Evolutionary conservation across 768 basidiomycete genomes (phyloP), one percentile per base, ranked within the genome.

Genomic region (Lactarius tabidus): DNA sequence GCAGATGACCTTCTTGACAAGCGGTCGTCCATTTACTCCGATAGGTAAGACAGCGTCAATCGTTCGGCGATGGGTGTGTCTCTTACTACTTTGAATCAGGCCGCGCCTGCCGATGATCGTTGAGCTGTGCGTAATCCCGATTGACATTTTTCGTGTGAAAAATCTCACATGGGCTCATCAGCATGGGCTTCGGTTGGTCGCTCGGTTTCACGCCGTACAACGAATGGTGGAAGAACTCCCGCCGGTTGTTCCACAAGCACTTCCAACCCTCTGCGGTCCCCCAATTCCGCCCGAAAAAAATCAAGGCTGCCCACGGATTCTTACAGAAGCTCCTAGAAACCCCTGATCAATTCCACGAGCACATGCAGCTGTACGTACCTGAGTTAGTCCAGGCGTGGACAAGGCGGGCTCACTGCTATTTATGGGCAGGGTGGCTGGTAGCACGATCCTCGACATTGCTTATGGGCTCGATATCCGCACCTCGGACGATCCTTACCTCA

Each of bases 1-100:
- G 73, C 75, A 3, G 73, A 73, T 31, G 78, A 77, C 10, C 70
- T 80, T 6, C 72, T 80, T n/a, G 76, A 79, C 45, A 75, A 75
- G 51, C 71, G 77, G 15, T 77, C 77, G 1, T 65, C 71, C 6
- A 77, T 76, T 6, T 81, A 80, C 68, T 79, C 80, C 6, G 73
- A 72, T 67, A 33, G 74, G 62, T 68, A 36, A 38, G 15, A 52
- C 29, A 9, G 9, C 14, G 2, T 41, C 28, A 18, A 41, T 38
- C 43, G n/a, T 53, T 41, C 6, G 9, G 4, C 45, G n/a, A 29
- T 38, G n/a, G 20, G 23, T 2, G 38, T 29, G 10, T 26, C 36
- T 28, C 23, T 28, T 36, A 4, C 38, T 26, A 36, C n/a, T 29
- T 26, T 10, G 20, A 15, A 39, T 38, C 35, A 69, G 68, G 54